A percentile compares a stretch with the other conserved stretches of the same genome.
Evolutionary conservation across 805 yeast species (phyloP).

Genomic region (Saccharomycopsis synnaedendra): DNA sequence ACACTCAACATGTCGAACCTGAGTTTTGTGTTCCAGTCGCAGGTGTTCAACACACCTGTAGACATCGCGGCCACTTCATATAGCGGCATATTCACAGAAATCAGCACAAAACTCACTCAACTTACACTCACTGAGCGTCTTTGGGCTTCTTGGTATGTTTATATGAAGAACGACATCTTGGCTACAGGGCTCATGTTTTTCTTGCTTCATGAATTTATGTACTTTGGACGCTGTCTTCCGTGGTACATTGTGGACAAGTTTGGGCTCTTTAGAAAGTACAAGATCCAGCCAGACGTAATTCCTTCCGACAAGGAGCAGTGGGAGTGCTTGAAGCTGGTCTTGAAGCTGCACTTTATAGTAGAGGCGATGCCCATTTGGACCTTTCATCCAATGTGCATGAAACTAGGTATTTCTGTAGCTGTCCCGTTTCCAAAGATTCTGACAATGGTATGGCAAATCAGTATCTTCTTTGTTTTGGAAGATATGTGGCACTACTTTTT

Average conservation of each 20-base stretch:
- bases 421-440: conserved; percentile 76
- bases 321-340: conserved; percentile 81
- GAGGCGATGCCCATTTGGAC: conserved; percentile 97
- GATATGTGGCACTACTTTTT: conserved; percentile 81
- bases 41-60: background rate
- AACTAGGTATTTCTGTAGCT: conserved; percentile 60
- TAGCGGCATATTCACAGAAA: conserved; percentile 25
- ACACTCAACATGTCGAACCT: background rate
- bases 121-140: conserved; percentile 47
- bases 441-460: conserved; percentile 54
- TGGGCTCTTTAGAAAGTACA: conserved; percentile 76
- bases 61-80: conserved; percentile 21
- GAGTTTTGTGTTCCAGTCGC: background rate
- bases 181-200: conserved; percentile 89
- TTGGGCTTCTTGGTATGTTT: conserved; percentile 88
- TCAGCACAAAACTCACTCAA: conserved; percentile 29
- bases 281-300: conserved; percentile 78
- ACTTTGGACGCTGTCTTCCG: conserved; percentile 86
- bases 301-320: conserved; percentile 80
- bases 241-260: conserved; percentile 83
- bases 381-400: conserved; percentile 85
- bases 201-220: conserved; percentile 73
- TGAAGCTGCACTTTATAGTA: conserved; percentile 78
- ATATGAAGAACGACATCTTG: conserved; percentile 74
- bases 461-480: conserved; percentile 72